Conservation (phyloP, 2,329 filamentous ascomycete species). For the Aciculosporium take region DNA sequence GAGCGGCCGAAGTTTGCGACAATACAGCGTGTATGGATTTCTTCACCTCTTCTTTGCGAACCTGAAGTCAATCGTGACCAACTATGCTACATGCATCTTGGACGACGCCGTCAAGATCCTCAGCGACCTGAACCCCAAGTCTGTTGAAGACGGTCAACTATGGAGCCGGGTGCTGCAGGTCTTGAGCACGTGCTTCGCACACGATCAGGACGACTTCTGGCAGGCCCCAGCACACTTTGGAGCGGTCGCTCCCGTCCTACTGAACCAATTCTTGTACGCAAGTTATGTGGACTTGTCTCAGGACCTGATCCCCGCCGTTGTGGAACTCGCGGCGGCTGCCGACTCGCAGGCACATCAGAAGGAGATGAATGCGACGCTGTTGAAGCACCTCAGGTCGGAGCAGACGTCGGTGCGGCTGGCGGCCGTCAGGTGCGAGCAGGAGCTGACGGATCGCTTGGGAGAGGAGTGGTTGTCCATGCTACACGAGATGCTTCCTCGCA, state of each 20-base stretch:
- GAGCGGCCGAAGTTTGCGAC: conserved; percentile 43
- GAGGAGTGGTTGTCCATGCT: conserved; percentile 88
- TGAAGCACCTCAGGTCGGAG: conserved; percentile 65
- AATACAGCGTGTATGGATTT: conserved; percentile 71
- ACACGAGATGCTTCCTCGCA: conserved; percentile 91
- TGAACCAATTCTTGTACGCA: conserved; percentile 47
- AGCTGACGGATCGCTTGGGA: conserved; percentile 63
- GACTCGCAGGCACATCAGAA: conserved; percentile 85
- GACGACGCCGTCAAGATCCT: conserved; percentile 60
- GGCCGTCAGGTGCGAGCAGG: conserved; percentile 69
- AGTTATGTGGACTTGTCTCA: conserved; percentile 26
- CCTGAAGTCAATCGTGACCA: conserved; percentile 87
- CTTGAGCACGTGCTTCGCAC: conserved; percentile 61
- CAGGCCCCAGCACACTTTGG: conserved; percentile 79
- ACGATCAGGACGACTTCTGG: conserved; percentile 95
- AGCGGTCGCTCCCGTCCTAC: conserved; percentile 53
- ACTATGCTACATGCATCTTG: conserved; percentile 74
- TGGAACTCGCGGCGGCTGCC: conserved; percentile 65
- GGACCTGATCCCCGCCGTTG: conserved; percentile 58
- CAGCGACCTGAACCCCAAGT: conserved; percentile 30
- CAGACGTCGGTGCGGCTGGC: conserved; percentile 60
- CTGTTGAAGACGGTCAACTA: conserved; percentile 38
- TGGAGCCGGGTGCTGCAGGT: conserved; percentile 58
- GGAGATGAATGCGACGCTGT: conserved; percentile 64
- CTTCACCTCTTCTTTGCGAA: conserved; percentile 65